Percentiles rank a stretch among this genome's conserved stretches.
Evolutionary conservation across 352 stramenopile species (phyloP).

Genomic region (Phytophthora palmivora): DNA sequence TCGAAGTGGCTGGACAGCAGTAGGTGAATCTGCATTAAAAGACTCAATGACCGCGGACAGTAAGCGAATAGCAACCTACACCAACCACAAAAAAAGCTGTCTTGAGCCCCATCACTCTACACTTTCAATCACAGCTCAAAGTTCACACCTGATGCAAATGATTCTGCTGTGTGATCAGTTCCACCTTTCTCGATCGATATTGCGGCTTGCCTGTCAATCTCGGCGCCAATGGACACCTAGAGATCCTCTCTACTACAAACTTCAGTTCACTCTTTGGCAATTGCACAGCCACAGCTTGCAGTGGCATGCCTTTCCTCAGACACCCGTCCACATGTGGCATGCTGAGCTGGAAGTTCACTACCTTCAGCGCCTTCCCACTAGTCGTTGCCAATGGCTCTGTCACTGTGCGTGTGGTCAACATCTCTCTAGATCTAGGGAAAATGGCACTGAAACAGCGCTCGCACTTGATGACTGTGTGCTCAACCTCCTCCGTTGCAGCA

Average conservation of each 20-base stretch:
- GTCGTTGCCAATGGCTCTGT: slow-evolving; percentile 57
- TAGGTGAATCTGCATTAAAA: slow-evolving; percentile 60
- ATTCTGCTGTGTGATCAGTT: slow-evolving; percentile 73
- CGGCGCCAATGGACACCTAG: slow-evolving; percentile 66
- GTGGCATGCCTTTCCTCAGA: slow-evolving; percentile 81
- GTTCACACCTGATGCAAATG: slow-evolving; percentile 76
- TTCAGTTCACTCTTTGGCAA: slow-evolving; percentile 89
- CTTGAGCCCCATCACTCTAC: not conserved
- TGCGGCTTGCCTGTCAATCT: slow-evolving; percentile 64
- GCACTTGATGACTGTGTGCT: slow-evolving; percentile 78
- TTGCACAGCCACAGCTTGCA: slow-evolving; percentile 69
- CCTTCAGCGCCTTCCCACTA: slow-evolving; percentile 70
- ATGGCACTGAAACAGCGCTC: slow-evolving; percentile 76
- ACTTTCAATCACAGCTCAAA: not conserved
- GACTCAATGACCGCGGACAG: slow-evolving; percentile 61
- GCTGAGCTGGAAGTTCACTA: slow-evolving; percentile 87
- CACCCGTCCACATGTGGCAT: slow-evolving; percentile 91
- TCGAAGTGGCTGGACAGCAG: slow-evolving; percentile 59
- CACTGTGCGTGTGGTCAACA: slow-evolving; percentile 66
- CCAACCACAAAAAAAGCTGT: not conserved
- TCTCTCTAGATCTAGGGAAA: slow-evolving; percentile 76
- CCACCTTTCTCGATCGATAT: slow-evolving; percentile 64
- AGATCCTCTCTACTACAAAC: slow-evolving; percentile 85
- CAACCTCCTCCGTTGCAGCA: slow-evolving; percentile 63
- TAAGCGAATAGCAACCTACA: slow-evolving; percentile 75